These are phyloP conservation scores for Aspergillus carlsbadensis DNA, from an alignment of 495 filamentous ascomycete species.

Conservation along the genomic window DNA sequence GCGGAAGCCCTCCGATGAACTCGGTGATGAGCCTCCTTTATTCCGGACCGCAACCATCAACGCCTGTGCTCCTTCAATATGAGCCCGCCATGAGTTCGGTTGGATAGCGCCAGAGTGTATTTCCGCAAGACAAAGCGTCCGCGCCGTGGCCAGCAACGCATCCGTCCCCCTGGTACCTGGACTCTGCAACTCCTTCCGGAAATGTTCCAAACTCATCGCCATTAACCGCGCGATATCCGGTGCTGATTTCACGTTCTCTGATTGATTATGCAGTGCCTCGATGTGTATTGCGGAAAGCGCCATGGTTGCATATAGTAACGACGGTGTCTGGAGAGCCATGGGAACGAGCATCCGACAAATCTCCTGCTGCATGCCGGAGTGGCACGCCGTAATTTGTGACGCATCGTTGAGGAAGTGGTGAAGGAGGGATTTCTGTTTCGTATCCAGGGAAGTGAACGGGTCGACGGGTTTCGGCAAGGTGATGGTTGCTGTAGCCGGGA, in stretches of 20 bases:
- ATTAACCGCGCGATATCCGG: slow-evolving; percentile 46
- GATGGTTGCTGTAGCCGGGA: slow-evolving; percentile 26
- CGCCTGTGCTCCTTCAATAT: slow-evolving; percentile 45
- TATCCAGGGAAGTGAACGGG: slow-evolving; percentile 41
- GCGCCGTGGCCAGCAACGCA: slow-evolving; percentile 46
- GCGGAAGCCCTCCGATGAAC: slow-evolving; percentile 38
- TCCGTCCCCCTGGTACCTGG: slow-evolving; percentile 37
- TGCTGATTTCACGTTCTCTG: slow-evolving; percentile 42
- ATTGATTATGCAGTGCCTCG: slow-evolving; percentile 43
- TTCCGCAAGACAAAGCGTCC: slow-evolving; percentile 48
- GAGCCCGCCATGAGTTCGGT: slow-evolving; percentile 47
- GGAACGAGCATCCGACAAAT: slow-evolving; percentile 49
- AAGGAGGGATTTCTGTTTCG: slow-evolving; percentile 39
- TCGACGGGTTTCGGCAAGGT: slow-evolving; percentile 35
- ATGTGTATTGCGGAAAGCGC: slow-evolving; percentile 49
- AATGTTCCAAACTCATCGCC: slow-evolving; percentile 47
- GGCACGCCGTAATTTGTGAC: slow-evolving; percentile 45
- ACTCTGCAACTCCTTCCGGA: slow-evolving; percentile 42
- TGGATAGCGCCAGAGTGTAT: slow-evolving; percentile 48
- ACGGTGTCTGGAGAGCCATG: slow-evolving; percentile 48
- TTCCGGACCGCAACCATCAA: slow-evolving; percentile 37
- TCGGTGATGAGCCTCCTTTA: slow-evolving; percentile 27
- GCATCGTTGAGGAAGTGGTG: slow-evolving; percentile 50
- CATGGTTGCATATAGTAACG: slow-evolving; percentile 46
- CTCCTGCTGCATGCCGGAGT: slow-evolving; percentile 46